Conservation (phyloP, 106 monocot genomes). For the Allium fistulosum region DNA sequence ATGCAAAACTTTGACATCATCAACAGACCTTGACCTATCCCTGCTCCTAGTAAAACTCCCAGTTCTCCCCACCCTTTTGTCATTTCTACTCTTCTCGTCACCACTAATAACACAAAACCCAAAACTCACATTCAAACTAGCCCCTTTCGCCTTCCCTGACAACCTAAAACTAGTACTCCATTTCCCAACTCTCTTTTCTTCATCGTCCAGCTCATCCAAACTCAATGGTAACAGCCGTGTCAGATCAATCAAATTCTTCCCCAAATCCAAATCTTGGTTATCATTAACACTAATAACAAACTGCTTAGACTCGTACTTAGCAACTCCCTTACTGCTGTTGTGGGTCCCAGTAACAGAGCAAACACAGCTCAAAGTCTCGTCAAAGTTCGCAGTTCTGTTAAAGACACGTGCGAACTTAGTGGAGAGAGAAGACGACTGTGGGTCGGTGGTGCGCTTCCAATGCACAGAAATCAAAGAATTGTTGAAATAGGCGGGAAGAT, state of each 20-base stretch:
- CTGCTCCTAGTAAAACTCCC: constrained; percentile 19
- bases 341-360: constrained; percentile 52
- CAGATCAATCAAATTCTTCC: constrained; percentile 67
- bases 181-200: constrained; percentile 34
- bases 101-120: constrained; percentile 36
- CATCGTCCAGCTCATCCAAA: constrained; percentile 56
- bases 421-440: constrained; percentile 8
- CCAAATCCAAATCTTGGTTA: constrained; percentile 47
- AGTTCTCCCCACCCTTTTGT: constrained; percentile 16
- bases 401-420: constrained; percentile 37
- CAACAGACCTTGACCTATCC: constrained; percentile 31
- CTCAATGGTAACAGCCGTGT: constrained; percentile 71
- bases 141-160: constrained; percentile 32
- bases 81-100: neutral
- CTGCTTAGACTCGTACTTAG: constrained; percentile 74
- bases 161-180: constrained; percentile 87
- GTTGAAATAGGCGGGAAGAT: constrained; percentile 37
- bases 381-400: constrained; percentile 52
- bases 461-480: constrained; percentile 28
- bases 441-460: constrained; percentile 50
- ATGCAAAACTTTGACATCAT: constrained; percentile 66
- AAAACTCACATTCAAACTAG: constrained; percentile 69
- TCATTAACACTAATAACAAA: constrained; percentile 41
- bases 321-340: constrained; percentile 18
- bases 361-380: constrained; percentile 48